Evolutionary conservation across 1,284 basidiomycete genomes (phyloP).

Genomic region (Phenoliferia sp.): DNA sequence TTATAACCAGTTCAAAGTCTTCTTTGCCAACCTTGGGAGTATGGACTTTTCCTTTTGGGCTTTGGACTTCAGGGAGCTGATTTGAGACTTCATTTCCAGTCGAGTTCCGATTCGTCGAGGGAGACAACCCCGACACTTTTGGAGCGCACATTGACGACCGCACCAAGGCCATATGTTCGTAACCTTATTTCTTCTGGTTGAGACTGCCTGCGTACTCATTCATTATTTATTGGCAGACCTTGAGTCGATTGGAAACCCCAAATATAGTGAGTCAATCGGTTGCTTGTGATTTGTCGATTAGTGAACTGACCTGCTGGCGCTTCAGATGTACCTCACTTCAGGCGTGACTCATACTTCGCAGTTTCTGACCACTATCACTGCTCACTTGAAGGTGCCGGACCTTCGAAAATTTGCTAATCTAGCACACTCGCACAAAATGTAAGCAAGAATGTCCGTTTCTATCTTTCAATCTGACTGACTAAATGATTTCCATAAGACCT

Average conservation of each 20-base stretch:
- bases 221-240: no score
- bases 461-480: background rate
- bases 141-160: conserved; percentile 29
- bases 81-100: conserved; percentile 69
- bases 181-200: background rate
- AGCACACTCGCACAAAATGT: conserved; percentile 37
- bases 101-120: conserved; percentile 41
- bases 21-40: conserved; percentile 55
- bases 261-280: conserved; percentile 50
- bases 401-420: conserved; percentile 39
- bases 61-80: conserved; percentile 49
- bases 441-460: conserved; percentile 13
- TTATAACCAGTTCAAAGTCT: conserved; percentile 80
- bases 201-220: no score
- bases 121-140: conserved; percentile 37
- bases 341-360: background rate
- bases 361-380: background rate
- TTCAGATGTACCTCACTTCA: background rate
- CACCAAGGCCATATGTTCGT: conserved; percentile 9
- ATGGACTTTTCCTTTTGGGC: conserved; percentile 63
- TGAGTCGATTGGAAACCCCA: conserved; percentile 81
- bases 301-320: background rate
- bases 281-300: background rate
- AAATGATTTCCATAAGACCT: background rate
- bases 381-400: conserved; percentile 37